Evolutionary conservation across 2,329 filamentous ascomycete genomes (phyloP), one percentile per base, ranked within the genome.

Genomic region (Diaporthe nobilis): DNA sequence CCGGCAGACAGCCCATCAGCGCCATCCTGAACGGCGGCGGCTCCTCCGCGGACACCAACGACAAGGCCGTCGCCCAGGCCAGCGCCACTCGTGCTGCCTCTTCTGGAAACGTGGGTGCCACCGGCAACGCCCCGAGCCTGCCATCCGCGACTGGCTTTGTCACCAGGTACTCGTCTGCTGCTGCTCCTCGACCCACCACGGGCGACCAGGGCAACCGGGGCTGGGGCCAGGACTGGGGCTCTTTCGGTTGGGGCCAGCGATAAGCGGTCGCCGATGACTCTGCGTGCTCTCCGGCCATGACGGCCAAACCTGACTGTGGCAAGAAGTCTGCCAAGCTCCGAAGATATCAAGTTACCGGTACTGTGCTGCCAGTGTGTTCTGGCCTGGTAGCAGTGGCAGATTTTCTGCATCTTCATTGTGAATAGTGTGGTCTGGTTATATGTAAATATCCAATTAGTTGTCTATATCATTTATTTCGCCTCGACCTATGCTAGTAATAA

Each of bases 1-100:
- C 75, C 28, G 75, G 75, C 68, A 58, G 55, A 12, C 17, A 44
- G 51, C 75, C 75, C 47, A 75, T 75, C 72, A 75, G 58, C 34
- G 75, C 75, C 25, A 57, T 77, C 63, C 75, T 76, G 34, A 70
- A 70, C 47, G 72, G 71, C 4, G 67, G 51, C 10, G 22, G 55
- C 17, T 55, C 60, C 20, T 47, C 47, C 22, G 72, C 76, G 13
- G 63, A 51, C 34, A 39, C 44, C 44, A 68, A 68, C 28, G 22
- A 39, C 20, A 71, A 68, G 22, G 65, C 73, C n/a, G 67, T 42
- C 7, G 63, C 63, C 37, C 34, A 53, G 42, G 60, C 61, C 28
- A 67, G 37, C 12, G 31, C 51, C 12, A 47, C 68, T n/a, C n/a
- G 68, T 47, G 39, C 31, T 57, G 60, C 28, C 44, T 25, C 65